phyloP scores from a whole-genome alignment of 768 basidiomycete genomes.

The Lactarius vividus region DNA sequence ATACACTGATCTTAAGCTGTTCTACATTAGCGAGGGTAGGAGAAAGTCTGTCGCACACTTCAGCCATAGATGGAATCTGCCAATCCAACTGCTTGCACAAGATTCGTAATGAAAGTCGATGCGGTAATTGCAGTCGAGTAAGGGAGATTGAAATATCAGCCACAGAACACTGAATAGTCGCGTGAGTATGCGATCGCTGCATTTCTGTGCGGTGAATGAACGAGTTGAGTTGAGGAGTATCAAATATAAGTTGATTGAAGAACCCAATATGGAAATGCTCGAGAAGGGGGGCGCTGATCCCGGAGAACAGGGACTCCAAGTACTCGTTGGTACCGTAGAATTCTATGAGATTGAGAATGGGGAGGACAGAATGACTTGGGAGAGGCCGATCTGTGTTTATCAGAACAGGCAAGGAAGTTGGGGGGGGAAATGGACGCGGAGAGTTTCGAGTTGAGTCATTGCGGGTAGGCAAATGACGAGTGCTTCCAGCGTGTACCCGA shows the following conservation, averaged over 20 bases:
- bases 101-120: neutral
- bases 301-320: conserved; percentile 4
- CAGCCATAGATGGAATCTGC: neutral
- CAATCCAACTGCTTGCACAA: neutral
- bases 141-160: neutral
- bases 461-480: neutral
- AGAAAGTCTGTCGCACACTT: neutral
- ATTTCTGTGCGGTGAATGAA: neutral
- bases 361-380: neutral
- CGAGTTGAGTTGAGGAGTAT: neutral
- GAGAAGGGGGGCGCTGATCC: neutral
- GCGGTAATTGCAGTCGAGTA: neutral
- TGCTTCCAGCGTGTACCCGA: neutral
- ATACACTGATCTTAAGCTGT: neutral
- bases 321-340: conserved; percentile 9
- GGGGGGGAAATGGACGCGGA: conserved; percentile 1
- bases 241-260: conserved; percentile 1
- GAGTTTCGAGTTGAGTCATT: neutral
- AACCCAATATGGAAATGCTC: neutral
- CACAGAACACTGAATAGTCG: neutral
- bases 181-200: neutral
- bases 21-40: neutral
- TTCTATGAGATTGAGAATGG: neutral
- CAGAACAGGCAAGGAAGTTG: neutral
- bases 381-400: neutral